Evolutionary conservation across 2,329 filamentous ascomycete genomes (phyloP), one percentile per base, ranked within the genome.

Genomic region (Diplodia sapinea): DNA sequence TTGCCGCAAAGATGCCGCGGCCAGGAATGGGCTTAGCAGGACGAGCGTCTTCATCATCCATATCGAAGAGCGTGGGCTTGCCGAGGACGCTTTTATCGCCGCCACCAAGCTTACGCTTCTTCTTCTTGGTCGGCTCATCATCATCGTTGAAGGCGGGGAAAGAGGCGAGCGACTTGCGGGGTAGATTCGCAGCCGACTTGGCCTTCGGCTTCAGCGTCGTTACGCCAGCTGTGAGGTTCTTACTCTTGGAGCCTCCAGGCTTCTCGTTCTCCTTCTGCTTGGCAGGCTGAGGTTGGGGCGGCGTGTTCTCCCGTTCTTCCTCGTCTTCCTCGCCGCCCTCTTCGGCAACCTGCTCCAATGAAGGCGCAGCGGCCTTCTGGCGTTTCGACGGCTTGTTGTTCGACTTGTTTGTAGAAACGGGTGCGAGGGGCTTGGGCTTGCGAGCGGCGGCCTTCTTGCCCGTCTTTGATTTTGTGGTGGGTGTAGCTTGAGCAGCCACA

Each of bases 51-150:
- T 79, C 78, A 15, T 75, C 77, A 9, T 73, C 87, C 9, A 91
- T 89, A 68, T 91, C 89, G 72, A 94, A 92, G 6, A 95, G 76
- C 3, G 88, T 91, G 6, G 59, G 47, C 72, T 68, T 68, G 47
- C 69, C 69, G n/a, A 68, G 56, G 9, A 66, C 63, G n/a, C 79
- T 71, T 4, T 20, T 69, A 31, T 69, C 81, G 4, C 89, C 88
- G 1, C 91, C 82, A 1, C 91, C 82, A 5, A 92, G 80, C 78
- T 92, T 94, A 70, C 90, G 87, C 82, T 90, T 93, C 83, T 90
- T 92, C 75, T 87, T 89, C 70, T 74, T 83, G 70, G 77, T 77
- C 65, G 75, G 74, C 23, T 79, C 80, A 8, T 75, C 75, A 66
- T 72, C 78, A 17, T 77, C 76, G 63, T 72, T 75, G 70, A 80